Evolutionary conservation across 1,284 basidiomycete species (phyloP).

Genomic region (Trichosporon sp.): DNA sequence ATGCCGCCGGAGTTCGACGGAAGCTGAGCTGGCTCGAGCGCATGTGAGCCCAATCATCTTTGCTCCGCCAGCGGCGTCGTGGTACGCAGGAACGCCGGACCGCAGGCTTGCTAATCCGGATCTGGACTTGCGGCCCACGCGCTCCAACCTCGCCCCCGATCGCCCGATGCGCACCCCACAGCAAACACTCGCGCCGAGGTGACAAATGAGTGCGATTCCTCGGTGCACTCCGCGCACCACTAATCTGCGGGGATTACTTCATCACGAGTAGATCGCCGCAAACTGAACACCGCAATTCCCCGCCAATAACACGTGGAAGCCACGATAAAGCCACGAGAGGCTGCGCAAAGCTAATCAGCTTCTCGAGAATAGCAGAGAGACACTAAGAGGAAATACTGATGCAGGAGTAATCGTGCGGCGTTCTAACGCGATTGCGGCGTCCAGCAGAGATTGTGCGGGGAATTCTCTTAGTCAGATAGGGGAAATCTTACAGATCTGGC

Average conservation of each 20-base stretch:
- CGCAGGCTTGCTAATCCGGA: neutral
- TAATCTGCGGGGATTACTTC: neutral
- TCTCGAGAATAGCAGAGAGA: no score
- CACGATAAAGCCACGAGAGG: no score
- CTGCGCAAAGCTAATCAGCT: no score
- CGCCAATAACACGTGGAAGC: no score
- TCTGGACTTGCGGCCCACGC: neutral
- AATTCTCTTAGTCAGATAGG: neutral
- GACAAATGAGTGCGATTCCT: neutral
- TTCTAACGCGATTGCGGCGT: neutral
- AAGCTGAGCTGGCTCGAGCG: neutral
- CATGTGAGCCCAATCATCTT: neutral
- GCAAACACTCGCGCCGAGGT: neutral
- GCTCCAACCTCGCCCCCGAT: neutral
- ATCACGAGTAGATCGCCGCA: neutral
- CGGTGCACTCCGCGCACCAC: neutral
- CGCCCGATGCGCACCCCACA: no score
- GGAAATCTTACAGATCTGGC: neutral
- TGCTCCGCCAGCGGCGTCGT: neutral
- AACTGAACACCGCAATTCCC: neutral
- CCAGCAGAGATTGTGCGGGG: neutral
- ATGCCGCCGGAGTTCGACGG: neutral
- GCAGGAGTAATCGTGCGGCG: neutral
- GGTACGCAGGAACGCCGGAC: neutral
- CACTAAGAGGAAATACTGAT: neutral